Conservation (phyloP, 2,329 filamentous ascomycete species). For the Aspergillus persii region DNA sequence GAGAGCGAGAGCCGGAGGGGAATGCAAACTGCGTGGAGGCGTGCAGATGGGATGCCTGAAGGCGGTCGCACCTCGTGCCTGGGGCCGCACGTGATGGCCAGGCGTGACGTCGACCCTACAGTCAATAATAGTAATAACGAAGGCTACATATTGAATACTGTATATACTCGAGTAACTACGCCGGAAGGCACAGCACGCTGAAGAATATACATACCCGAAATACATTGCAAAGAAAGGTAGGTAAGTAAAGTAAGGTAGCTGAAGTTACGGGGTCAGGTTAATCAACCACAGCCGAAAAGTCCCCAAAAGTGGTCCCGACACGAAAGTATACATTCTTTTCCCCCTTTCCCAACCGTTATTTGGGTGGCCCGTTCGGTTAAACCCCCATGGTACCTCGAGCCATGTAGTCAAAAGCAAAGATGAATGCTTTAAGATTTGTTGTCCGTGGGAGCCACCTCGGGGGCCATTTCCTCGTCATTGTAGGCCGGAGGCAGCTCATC, state of each 20-base stretch:
- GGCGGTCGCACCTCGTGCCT: not conserved
- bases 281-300: not conserved
- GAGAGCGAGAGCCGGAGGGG: not conserved
- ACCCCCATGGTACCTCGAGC: not conserved
- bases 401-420: not conserved
- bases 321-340: not conserved
- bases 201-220: not conserved
- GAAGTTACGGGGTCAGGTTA: not conserved
- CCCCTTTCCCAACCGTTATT: not conserved
- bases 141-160: too few relatives aligned
- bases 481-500: constrained; percentile 40
- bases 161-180: not conserved
- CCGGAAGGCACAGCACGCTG: too few relatives aligned
- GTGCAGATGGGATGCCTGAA: not conserved
- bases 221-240: not conserved
- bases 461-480: constrained; percentile 28
- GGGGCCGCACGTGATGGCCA: constrained; percentile 1
- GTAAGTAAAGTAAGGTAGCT: not conserved
- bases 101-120: not conserved
- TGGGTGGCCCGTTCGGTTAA: not conserved
- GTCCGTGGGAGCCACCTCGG: constrained; percentile 24
- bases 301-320: too few relatives aligned
- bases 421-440: constrained; percentile 33
- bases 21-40: constrained; percentile 2
- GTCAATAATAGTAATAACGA: too few relatives aligned